A percentile compares a stretch with the other conserved stretches of the same genome.
These are phyloP conservation scores for Fraxinus paxiana DNA, from an alignment of 305 asterid species.

Conservation along the genomic window DNA sequence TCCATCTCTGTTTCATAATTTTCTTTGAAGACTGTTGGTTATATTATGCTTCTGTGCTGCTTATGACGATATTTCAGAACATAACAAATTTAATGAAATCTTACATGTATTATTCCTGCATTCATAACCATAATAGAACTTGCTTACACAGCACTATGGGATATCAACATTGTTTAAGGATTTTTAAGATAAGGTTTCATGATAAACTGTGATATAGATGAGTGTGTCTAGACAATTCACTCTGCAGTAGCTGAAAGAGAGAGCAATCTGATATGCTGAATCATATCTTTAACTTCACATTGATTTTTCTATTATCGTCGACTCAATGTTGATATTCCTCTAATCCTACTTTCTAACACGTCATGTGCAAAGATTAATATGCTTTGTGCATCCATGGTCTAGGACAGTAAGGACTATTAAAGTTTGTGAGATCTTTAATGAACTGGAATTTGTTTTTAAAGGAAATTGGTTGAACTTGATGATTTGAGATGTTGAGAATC, in stretches of 20 bases:
- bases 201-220: neutral
- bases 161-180: neutral
- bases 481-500: neutral
- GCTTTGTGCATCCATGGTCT: neutral
- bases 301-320: neutral
- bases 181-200: neutral
- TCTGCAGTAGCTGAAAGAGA: neutral
- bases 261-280: neutral
- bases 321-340: neutral
- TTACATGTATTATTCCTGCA: neutral
- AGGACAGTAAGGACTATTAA: neutral
- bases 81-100: neutral
- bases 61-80: neutral
- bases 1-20: neutral
- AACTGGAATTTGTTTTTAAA: neutral
- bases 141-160: neutral
- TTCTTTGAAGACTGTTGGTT: neutral
- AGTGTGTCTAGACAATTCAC: neutral
- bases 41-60: neutral
- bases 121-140: neutral
- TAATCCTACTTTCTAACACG: neutral
- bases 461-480: neutral
- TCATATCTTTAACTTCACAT: neutral
- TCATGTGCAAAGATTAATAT: neutral
- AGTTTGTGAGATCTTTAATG: neutral